A percentile compares a stretch with the other conserved stretches of the same genome.
Evolutionary conservation across 2,329 filamentous ascomycete species (phyloP).

Genomic region (Hypoxylon sp.): DNA sequence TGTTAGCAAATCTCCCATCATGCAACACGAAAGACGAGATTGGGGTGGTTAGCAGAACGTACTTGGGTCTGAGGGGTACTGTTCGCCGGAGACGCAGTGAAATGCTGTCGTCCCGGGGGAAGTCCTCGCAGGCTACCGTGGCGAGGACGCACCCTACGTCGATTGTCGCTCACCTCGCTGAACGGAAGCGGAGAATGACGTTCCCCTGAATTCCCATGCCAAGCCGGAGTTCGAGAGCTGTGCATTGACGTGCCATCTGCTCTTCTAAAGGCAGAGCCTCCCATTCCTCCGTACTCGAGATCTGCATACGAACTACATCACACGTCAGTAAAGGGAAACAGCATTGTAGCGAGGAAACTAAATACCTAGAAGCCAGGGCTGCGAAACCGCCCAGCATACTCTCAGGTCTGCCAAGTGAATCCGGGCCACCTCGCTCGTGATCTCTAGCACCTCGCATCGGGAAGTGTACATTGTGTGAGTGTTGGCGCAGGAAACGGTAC

Average conservation of each 20-base stretch:
- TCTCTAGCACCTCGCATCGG: constrained; percentile 38
- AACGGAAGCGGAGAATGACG: constrained; percentile 52
- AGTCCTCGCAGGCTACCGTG: constrained; percentile 49
- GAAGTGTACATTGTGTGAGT: constrained; percentile 47
- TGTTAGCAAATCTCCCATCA: constrained; percentile 24
- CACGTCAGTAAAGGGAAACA: constrained; percentile 17
- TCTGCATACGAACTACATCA: constrained; percentile 31
- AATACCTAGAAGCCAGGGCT: constrained; percentile 35
- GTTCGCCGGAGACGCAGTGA: constrained; percentile 39
- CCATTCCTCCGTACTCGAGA: constrained; percentile 21
- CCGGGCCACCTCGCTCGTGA: constrained; percentile 38
- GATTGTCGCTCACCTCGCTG: constrained; percentile 49
- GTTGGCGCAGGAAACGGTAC: constrained; percentile 50
- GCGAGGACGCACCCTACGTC: constrained; percentile 53
- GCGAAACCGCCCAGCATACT: constrained; percentile 19
- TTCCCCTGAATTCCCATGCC: constrained; percentile 41
- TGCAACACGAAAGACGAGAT: background rate
- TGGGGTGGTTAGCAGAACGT: constrained; percentile 34
- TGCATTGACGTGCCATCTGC: constrained; percentile 35
- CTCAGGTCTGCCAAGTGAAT: constrained; percentile 33
- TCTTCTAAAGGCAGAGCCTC: constrained; percentile 42
- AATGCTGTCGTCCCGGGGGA: constrained; percentile 45
- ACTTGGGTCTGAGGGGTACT: constrained; percentile 46
- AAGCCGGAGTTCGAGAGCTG: constrained; percentile 38
- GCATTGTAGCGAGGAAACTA: constrained; percentile 4